Base-by-base conservation (phyloP, 805 yeast species). In the Zygosaccharomyces pseudorouxii region DNA sequence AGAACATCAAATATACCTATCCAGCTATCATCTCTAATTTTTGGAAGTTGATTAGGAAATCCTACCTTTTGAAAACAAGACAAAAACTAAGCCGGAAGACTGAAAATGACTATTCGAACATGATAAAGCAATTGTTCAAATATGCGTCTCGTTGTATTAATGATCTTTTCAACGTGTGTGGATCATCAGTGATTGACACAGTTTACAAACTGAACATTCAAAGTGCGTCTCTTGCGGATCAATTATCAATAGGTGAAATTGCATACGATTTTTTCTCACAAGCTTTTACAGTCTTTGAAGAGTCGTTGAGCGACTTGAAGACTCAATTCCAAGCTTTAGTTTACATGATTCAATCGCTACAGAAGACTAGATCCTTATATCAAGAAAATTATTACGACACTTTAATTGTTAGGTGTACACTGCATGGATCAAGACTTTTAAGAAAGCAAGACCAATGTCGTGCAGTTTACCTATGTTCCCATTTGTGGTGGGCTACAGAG, bases 401-500 rank as follows among this genome's bases (percentile, higher is more conserved):
- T 3, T 72, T 92, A 55, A 89, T 90, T 44, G 86, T 95, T 12
- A 85, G 89, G 64, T 77, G 90, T 41, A 89, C 97, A 1, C 70
- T 90, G 42, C 88, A 89, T 59, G 95, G 96, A 4, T 87, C 96
- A 11, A 88, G 87, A 65, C 73, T 93, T 44, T 74, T 92, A 59
- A 89, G 87, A 65, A 92, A 92, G 65, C 89, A 93, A 30, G 98
- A 92, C 60, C 99, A 93, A 67, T 90, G 97, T 65, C 79, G 97
- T 12, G 83, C 96, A 0, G 95, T 67, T 3, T 88, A 86, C 63
- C 68, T 80, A 45, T 90, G 96, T 38, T 82, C 96, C 1, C 97
- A 93, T 67, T 70, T 93, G 42, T 93, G 97, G 97, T 87, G 95
- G 93, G 85, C 92, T 60, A 81, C 84, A 20, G 89, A 86, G 51